Percentiles rank a stretch among this genome's conserved stretches.
These are phyloP conservation scores for Phoma sp. DNA, from an alignment of 2,329 filamentous ascomycete species.

Conservation along the genomic window DNA sequence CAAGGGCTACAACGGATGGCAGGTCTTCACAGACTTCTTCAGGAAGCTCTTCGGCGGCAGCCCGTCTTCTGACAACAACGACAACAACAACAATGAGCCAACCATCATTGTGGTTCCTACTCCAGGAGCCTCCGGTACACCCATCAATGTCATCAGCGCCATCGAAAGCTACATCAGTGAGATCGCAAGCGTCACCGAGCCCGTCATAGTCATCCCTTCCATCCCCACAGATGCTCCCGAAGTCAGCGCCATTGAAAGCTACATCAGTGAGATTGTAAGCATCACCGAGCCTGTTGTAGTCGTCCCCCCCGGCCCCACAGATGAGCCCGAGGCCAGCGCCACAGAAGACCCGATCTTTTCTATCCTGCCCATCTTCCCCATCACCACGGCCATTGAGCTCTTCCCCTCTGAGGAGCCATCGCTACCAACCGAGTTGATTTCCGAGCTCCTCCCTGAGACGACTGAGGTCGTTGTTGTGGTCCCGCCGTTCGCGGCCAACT, in stretches of 20 bases:
- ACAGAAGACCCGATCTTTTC: constrained; percentile 11
- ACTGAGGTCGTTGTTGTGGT: not conserved
- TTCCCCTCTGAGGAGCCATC: constrained; percentile 2
- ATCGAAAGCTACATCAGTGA: constrained; percentile 12
- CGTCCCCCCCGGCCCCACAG: not conserved
- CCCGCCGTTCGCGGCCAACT: constrained; percentile 6
- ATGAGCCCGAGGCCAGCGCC: not conserved
- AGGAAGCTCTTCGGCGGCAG: constrained; percentile 16
- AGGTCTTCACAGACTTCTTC: constrained; percentile 24
- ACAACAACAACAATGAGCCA: constrained; percentile 1
- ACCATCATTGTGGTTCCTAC: not conserved
- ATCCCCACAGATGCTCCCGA: not conserved
- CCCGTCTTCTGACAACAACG: not conserved
- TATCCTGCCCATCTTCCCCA: constrained; percentile 19
- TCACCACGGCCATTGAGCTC: constrained; percentile 21
- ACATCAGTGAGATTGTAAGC: constrained; percentile 4
- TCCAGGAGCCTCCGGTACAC: not conserved
- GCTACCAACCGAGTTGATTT: constrained; percentile 7
- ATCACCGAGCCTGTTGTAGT: constrained; percentile 1
- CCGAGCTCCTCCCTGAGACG: not conserved
- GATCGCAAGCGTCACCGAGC: constrained; percentile 2
- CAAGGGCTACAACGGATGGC: constrained; percentile 17
- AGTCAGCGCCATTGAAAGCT: no score
- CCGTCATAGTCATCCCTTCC: not conserved
- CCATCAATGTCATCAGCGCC: constrained; percentile 8